phyloP scores from a whole-genome alignment of 1,139 yeast genomes.

The Taiozyma sp. region DNA sequence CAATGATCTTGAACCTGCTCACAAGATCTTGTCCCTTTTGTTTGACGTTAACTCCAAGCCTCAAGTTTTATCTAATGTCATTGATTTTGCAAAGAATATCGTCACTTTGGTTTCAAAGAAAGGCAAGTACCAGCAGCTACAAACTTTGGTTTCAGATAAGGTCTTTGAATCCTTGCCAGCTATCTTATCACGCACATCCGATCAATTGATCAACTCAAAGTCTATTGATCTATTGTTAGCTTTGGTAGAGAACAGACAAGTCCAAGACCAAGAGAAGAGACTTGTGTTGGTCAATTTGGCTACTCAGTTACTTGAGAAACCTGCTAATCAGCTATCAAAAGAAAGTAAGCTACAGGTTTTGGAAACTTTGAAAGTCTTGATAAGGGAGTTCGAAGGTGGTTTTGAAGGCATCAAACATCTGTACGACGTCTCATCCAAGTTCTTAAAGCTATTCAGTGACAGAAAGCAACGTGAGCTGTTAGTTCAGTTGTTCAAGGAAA shows the following conservation, averaged over 20 bases:
- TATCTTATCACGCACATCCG: conserved; percentile 37
- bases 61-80: conserved; percentile 49
- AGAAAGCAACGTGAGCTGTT: conserved; percentile 55
- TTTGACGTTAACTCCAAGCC: conserved; percentile 58
- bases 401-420: conserved; percentile 48
- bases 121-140: conserved; percentile 42
- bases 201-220: conserved; percentile 45
- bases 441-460: conserved; percentile 55
- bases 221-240: conserved; percentile 49
- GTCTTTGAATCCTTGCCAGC: conserved; percentile 46
- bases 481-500: conserved; percentile 50
- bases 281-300: conserved; percentile 52
- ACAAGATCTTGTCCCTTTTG: conserved; percentile 51
- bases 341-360: conserved; percentile 56
- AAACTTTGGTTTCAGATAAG: conserved; percentile 52
- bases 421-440: conserved; percentile 50
- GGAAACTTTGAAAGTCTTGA: conserved; percentile 48
- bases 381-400: conserved; percentile 47
- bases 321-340: conserved; percentile 46
- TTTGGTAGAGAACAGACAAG: conserved; percentile 54
- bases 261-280: conserved; percentile 53
- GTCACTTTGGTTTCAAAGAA: conserved; percentile 34
- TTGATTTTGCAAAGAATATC: conserved; percentile 51
- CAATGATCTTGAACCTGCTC: conserved; percentile 50
- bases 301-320: conserved; percentile 57